phyloP scores from a whole-genome alignment of 495 filamentous ascomycete species.

The Tuber borchii region DNA sequence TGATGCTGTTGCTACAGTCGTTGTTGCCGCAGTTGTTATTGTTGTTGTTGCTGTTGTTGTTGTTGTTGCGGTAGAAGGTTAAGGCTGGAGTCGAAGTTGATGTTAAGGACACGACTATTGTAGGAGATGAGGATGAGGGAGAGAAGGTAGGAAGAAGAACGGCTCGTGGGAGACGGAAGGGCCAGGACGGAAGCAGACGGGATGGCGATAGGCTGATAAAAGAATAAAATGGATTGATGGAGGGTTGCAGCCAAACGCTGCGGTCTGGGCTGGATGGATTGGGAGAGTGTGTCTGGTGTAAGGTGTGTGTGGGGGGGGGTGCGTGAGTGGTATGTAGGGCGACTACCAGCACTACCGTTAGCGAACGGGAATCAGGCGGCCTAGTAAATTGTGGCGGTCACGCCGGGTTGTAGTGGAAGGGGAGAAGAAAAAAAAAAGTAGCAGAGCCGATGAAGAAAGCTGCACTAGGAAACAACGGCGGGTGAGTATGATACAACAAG shows the following conservation, averaged over 20 bases:
- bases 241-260: background rate
- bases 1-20: background rate
- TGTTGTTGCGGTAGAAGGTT: background rate
- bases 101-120: conserved; percentile 2
- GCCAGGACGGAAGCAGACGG: background rate
- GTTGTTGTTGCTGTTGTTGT: background rate
- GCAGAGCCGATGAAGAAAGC: conserved; percentile 13
- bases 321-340: background rate
- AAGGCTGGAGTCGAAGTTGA: conserved; percentile 7
- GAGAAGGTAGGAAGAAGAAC: conserved; percentile 8
- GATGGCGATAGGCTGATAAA: conserved; percentile 1
- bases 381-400: conserved; percentile 31
- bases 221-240: background rate
- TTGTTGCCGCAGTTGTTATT: background rate
- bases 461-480: conserved; percentile 11
- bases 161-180: conserved; percentile 8
- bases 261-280: conserved; percentile 3
- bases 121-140: conserved; percentile 11
- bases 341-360: conserved; percentile 21
- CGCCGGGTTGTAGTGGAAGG: conserved; percentile 29
- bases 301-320: background rate
- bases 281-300: background rate
- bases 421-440: conserved; percentile 4
- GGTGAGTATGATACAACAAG: background rate
- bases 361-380: conserved; percentile 39